Evolutionary conservation across 129 eudicot species (phyloP).

Genomic region (Kitagawia praeruptora): DNA sequence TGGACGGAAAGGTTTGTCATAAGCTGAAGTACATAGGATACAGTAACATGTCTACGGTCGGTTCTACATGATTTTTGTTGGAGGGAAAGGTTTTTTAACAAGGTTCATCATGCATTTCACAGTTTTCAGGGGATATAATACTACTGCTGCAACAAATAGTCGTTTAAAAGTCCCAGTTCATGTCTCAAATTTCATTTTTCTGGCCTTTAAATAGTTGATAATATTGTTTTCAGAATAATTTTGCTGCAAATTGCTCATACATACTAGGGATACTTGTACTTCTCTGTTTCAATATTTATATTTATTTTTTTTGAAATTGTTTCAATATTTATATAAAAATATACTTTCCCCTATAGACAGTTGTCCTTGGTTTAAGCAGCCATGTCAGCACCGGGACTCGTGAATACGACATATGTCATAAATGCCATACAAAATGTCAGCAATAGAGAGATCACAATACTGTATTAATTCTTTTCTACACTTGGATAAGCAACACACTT

Average conservation of each 20-base stretch:
- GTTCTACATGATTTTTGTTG: too few species aligned
- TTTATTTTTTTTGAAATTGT: too few species aligned
- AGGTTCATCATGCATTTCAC: not conserved
- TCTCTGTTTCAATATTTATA: not conserved
- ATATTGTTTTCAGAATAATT: not conserved
- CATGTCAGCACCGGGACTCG: not conserved
- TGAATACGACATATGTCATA: not conserved
- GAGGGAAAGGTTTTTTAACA: not conserved
- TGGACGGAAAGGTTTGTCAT: not conserved
- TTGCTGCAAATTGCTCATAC: not conserved
- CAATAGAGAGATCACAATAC: not conserved
- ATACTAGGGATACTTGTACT: not conserved
- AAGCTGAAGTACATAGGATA: too few species aligned
- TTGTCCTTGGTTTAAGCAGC: not conserved
- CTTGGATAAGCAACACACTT: not conserved
- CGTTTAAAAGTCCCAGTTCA: not conserved
- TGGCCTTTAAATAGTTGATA: not conserved
- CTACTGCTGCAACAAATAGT: not conserved
- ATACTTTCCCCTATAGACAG: not conserved
- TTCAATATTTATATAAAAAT: not conserved
- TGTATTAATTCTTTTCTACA: not conserved
- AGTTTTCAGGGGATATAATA: not conserved
- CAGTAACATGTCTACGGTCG: too few species aligned
- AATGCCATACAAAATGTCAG: not conserved
- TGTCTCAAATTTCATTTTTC: not conserved